Base-by-base conservation (phyloP, 805 yeast genomes). In the Wickerhamiella allomyrinae region DNA sequence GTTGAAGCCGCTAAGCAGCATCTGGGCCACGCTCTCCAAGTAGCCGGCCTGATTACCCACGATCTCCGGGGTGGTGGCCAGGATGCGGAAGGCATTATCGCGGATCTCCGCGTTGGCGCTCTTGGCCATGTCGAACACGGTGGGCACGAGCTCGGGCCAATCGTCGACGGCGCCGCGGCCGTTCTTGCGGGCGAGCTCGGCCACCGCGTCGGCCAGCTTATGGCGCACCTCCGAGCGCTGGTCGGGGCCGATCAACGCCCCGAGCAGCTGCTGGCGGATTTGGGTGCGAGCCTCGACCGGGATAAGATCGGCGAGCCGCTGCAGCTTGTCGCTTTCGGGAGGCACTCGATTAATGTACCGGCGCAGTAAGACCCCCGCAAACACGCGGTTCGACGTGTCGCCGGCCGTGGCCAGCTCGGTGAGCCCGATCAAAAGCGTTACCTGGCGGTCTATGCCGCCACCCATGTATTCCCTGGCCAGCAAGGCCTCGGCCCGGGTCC, bases 171-270 rank as follows among this genome's bases (percentile, higher is more conserved):
- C 43, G 21, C 47, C 39, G 34, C 49, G 42, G 14, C 40, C 34
- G 20, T 29, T 20, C 33, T 38, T 20, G 53, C 78, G 77, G 2
- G 95, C 93, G 37, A 89, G 74, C 61, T 87, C 97, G 1, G 96
- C 83, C 38, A 91, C 79, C 7, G 94, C 94, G 66, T 91, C 98
- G 2, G 95, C 78, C 39, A 91, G 66, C 57, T 89, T 91, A 60
- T 89, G 95, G 57, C 96, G 77, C 24, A 85, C 85, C 48, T 73
- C 74, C 47, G 74, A 75, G n/a, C 80, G 65, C 57, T 79, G 84
- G 46, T 70, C 77, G 9, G 75, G 58, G 3, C 73, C 57, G 23
- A 55, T 46, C 53, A 89, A 84, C 13, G 95, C 97, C 45, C 71
- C 71, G 49, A 87, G 67, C 29, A 89, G 69, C 19, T 74, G 67